Base-by-base conservation (phyloP, 1,139 yeast genomes). In the Arxiozyma telluris region DNA sequence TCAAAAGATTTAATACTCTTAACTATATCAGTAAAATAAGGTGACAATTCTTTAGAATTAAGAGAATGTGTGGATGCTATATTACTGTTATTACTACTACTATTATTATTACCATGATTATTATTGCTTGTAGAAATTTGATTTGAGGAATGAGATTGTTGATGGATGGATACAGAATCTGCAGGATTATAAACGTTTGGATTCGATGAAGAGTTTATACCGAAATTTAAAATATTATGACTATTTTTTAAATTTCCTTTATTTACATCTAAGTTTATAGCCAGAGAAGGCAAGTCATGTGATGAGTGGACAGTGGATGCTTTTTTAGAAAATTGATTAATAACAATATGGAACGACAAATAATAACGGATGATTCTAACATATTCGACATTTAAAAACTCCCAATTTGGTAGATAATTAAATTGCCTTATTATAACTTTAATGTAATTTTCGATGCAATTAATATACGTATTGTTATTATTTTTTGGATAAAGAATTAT, bases 281-380 rank as follows among this genome's bases (percentile, higher is more conserved):
- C 11, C 30, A 46, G 18, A 21, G 42, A 46, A 4, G 41, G 5
- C 9, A 45, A 30, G 34, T 45, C 48, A 30, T 45, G 48, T 4
- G 48, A 34, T n/a, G 48, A 20, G 18, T 30, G 48, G 30, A 45
- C 34, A 30, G 25, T 23, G 53, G 44, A 41, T 30, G 49, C 42
- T 20, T 46, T 46, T 4, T 7, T 25, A 17, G 20, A 46, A 27
- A 64, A 55, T 54, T 64, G 66, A 23, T 51, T 52, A 8, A 59
- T 52, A 9, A 64, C 60, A 25, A 64, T 59, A 56, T 64, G 66
- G 50, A 62, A 64, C 38, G 66, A 63, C n/a, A 63, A 49, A 42
- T 51, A 51, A 42, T 50, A 57, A 8, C 53, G 47, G 8, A 57
- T 51, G 20, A 27, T 27, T 21, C 43, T 43, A 43, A 51, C 38